Evolutionary conservation across 495 filamentous ascomycete genomes (phyloP), one percentile per base, ranked within the genome.

Genomic region (Podospora australis): DNA sequence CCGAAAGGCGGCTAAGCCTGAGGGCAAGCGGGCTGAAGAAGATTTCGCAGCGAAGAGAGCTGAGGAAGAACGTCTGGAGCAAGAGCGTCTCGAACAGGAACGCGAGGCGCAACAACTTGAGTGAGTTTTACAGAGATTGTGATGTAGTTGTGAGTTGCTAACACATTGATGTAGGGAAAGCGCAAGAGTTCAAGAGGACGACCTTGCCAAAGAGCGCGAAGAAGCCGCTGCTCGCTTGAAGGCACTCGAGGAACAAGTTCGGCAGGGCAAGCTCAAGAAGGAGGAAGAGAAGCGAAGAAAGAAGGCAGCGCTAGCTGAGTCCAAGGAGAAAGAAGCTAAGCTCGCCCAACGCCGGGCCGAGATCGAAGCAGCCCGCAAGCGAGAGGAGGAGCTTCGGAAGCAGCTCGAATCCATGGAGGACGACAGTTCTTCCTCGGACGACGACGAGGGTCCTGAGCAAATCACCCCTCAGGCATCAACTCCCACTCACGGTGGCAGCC

Each of bases 251-350:
- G 88, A 97, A 60, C 89, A 94, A 63, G 89, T 97, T 38, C 83
- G 83, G 53, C 86, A 89, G 64, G 90, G 91, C 46, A 96, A 96
- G 69, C 69, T 97, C n/a, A 94, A 90, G 76, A 96, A 92, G 63
- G 84, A 90, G 56, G 94, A 97, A 64, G 94, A 96, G 70, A 95
- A 91, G 70, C 82, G 81, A 16, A 82, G 81, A 55, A 91, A 86
- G 70, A 89, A 96, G 64, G 91, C 90, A 39, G 88, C 90, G 7
- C 71, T 87, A 52, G 82, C 83, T 41, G 86, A 88, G 58, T 84
- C 90, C 19, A 90, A 87, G 57, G 88, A 95, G 58, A 90, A 95
- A 58, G 90, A 99, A 67, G 78, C 81, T 22, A 80, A 82, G 60
- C 72, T 97, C 40, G 86, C 86, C 38, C 82, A 84, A 34, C 90